Base-by-base conservation (phyloP, 352 stramenopile species). In the Saprolegnia diclina region DNA sequence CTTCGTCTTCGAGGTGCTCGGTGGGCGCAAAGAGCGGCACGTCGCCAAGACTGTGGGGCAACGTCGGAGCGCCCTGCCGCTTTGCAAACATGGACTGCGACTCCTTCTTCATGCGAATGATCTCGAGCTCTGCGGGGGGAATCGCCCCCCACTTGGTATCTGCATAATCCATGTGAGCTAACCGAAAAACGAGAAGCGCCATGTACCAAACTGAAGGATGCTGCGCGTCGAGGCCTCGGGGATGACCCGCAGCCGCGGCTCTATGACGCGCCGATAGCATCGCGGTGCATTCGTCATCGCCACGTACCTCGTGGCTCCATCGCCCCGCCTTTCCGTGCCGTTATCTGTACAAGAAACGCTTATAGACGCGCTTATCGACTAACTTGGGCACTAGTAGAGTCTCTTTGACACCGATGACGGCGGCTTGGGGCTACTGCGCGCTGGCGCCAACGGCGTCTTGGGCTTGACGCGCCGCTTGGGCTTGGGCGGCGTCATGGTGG, bases 21-120 rank as follows among this genome's bases (percentile, higher is more conserved):
- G 63, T 37, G 3, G 63, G 53, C 1, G 40, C 53, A 14, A 46
- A 69, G 10, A 69, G n/a, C 16, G 63, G 63, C 4, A 69, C 14
- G 13, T 69, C 63, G 29, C 22, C 54, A 10, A 69, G 46, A 5
- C 35, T 26, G 21, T 55, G 26, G 29, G 44, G 50, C 19, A 18
- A 52, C 54, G 65, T 52, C 0, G 65, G 38, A 2, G 38, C 42
- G 9, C 35, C 21, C 22, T 37, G 77, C 64, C 10, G 53, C 57
- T 46, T 74, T 74, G 32, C 54, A 73, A 19, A 72, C 53, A 14
- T 70, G 46, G 18, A 73, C 52, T 14, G 84, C 56, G 3, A 69
- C 72, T 90, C 81, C 38, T 81, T 78, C 42, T 89, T 88, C 62
- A 94, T 85, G 37, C 83, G 74, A 4, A 73, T 72, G 26, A 94